Conservation (phyloP, 148 eudicot species). For the Amaranthus hypochondriacus region DNA sequence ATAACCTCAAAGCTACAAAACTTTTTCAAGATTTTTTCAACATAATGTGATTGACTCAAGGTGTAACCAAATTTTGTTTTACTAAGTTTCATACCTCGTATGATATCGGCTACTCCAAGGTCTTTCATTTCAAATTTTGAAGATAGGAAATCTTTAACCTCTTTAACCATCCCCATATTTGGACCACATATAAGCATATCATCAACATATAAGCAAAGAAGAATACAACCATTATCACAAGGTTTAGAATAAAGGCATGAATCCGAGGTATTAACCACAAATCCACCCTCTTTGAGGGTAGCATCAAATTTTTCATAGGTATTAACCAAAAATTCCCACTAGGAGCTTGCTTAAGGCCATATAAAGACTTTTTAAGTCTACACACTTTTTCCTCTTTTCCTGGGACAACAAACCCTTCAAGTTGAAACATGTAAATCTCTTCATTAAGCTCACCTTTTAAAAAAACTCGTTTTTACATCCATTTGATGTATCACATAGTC, state of each 20-base stretch:
- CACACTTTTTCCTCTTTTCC: background rate
- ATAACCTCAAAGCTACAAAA: no score
- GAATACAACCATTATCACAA: background rate
- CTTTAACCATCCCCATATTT: background rate
- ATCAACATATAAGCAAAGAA: background rate
- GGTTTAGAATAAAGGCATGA: background rate
- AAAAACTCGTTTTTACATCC: background rate
- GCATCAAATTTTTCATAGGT: background rate
- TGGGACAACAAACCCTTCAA: background rate
- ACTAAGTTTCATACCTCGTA: background rate
- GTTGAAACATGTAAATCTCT: background rate
- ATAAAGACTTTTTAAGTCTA: background rate
- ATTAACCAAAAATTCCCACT: no score
- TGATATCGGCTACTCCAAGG: background rate
- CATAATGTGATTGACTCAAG: no score
- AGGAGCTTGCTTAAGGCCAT: no score
- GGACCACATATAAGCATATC: background rate
- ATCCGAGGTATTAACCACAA: background rate
- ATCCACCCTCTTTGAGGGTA: background rate
- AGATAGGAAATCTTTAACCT: background rate
- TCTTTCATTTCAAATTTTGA: slow-evolving; percentile 1
- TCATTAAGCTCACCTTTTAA: background rate
- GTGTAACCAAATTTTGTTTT: no score
- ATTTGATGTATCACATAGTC: background rate
- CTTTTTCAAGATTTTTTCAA: no score